Evolutionary conservation across 495 filamentous ascomycete genomes (phyloP), one percentile per base, ranked within the genome.

Genomic region (Penicillium soppii): DNA sequence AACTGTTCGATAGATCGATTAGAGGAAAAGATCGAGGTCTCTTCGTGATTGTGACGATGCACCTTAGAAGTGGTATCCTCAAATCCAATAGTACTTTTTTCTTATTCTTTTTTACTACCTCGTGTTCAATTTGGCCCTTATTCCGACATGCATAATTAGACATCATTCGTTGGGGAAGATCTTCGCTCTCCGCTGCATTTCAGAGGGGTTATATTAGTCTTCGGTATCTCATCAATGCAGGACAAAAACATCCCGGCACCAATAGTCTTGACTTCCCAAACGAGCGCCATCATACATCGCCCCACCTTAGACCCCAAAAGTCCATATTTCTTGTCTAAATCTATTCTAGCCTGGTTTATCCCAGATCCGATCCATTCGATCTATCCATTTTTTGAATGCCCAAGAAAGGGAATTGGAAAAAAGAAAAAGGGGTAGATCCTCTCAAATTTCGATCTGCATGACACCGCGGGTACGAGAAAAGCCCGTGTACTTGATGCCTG

Each of bases 361-460:
- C 46, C 17, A 54, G 32, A 13, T 43, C n/a, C 35, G 12, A 13
- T 22, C n/a, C n/a, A n/a, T 30, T 41, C 7, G 52, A 55, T 50
- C 38, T 50, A 43, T 54, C 52, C 17, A 13, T 30, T 39, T 26
- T 35, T n/a, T n/a, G n/a, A n/a, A n/a, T n/a, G n/a, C n/a, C n/a
- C n/a, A n/a, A n/a, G n/a, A n/a, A n/a, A n/a, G n/a, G n/a, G n/a
- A n/a, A n/a, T n/a, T n/a, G n/a, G n/a, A n/a, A n/a, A n/a, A n/a
- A n/a, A n/a, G n/a, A n/a, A n/a, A n/a, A n/a, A n/a, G n/a, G n/a
- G 4, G 29, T 32, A 32, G 17, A 39, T 39, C 36, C 10, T 29
- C 16, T 19, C 26, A 2, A 15, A 20, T 21, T 39, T 47, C 7
- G 12, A 41, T 23, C 36, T 49, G 33, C 36, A 32, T 41, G 25